Base-by-base conservation (phyloP, 1,139 yeast genomes). In the Diutina neorugosa region DNA sequence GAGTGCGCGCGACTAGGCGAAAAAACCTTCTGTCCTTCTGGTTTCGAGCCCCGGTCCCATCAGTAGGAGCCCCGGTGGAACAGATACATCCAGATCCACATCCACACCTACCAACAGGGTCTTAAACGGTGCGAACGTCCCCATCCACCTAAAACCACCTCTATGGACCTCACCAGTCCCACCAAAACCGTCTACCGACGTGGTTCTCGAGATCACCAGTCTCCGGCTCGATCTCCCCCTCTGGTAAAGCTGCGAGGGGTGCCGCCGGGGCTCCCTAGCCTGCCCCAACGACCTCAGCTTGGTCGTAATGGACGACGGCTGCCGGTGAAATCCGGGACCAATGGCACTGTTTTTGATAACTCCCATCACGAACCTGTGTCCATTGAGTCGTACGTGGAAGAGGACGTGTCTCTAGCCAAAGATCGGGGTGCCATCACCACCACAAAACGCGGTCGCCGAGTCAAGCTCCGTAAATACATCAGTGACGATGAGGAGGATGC, bases 391-490 rank as follows among this genome's bases (percentile, higher is more conserved):
- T n/a, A 40, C 20, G 43, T 40, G 19, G 43, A 16, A n/a, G 43
- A n/a, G 20, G 43, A 40, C 20, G 20, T 14, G 41, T n/a, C 41
- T 37, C 11, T 14, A 7, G 18, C 3, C 18, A 37, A n/a, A 12
- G 1, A 8, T 8, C 41, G 41, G n/a, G 16, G 41, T 27, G 11
- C 2, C n/a, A 14, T 31, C 5, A 16, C 20, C 18, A 46, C 37
- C n/a, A 46, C 50, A 1, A 52, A 50, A 40, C 31, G 52, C 20
- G 54, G 54, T 41, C 54, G 54, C 11, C 52, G 50, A 6, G 40
- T 48, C 25, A 52, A 52, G 18, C 34, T 44, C 42, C 25, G 18
- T 8, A 19, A 37, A 11, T 48, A 31, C 12, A 42, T 27, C 6
- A 48, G 51, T 18, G 43, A 48, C 27, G 43, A 34, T 23, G 51